Base-by-base conservation (phyloP, 495 filamentous ascomycete genomes). In the Aspergillus asperescens region DNA sequence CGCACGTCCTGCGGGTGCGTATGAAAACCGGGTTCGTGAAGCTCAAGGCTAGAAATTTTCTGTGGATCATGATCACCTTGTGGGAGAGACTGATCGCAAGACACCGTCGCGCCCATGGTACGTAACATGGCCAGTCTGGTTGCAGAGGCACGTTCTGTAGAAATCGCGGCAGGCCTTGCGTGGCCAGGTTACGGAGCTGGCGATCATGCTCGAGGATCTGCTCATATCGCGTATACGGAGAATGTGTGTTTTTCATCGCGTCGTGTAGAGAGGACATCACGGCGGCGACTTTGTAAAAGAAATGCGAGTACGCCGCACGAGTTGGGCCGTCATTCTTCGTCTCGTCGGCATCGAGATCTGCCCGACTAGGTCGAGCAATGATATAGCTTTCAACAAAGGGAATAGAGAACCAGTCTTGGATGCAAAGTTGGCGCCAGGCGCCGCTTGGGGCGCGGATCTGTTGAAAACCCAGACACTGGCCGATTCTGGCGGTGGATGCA, bases 21-120 rank as follows among this genome's bases (percentile, higher is more conserved):
- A 50, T 60, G 43, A 67, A 78, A 25, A 52, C 66, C 7, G 66
- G 62, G n/a, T 68, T 64, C 15, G 68, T 57, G 50, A 78, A 78
- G 39, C 71, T 73, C 27, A 62, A 61, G 37, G 69, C 70, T 0
- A 78, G 58, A 47, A 78, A 78, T 2, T 65, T 64, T 24, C 75
- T 67, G 56, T 78, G 74, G 23, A 78, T 71, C 75, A 77, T 77
- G 49, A 78, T 78, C 31, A 78, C 71, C 37, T 78, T 78, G 47
- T 78, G 72, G 0, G 67, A 66, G 13, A 68, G 61, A 2, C 71
- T 74, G 13, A 74, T 72, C 1, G 71, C 69, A 3, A 75, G 57
- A 43, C 68, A 64, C 16, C 71, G 62, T 19, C 73, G 64, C 3
- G 73, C 73, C 66, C 69, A 75, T 5, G 65, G 63, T 2, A 75